These are phyloP conservation scores for Fabrea salina DNA, from an alignment of 169 alveolate species.

Conservation along the genomic window DNA sequence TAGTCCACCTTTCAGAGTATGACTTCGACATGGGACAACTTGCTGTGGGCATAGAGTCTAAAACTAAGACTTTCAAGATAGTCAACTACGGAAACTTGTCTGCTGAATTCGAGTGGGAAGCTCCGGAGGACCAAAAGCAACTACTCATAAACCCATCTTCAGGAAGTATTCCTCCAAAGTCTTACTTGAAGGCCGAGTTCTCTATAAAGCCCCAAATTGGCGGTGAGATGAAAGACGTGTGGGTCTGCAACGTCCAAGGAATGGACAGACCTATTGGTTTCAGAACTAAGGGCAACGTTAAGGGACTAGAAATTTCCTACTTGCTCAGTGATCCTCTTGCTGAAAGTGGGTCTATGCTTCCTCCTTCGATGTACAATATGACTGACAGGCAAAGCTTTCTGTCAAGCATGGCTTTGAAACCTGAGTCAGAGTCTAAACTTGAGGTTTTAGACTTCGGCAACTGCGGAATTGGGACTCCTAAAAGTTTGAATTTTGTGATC, in stretches of 20 bases:
- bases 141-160: conserved; percentile 75
- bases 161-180: conserved; percentile 74
- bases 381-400: conserved; percentile 25
- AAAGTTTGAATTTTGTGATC: conserved; percentile 44
- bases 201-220: conserved; percentile 66
- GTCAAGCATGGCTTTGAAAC: neutral
- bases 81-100: conserved; percentile 79
- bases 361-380: conserved; percentile 18
- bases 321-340: conserved; percentile 43
- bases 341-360: neutral
- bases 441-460: conserved; percentile 49
- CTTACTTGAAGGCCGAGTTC: conserved; percentile 56
- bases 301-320: conserved; percentile 63
- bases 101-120: conserved; percentile 78
- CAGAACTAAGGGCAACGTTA: conserved; percentile 55
- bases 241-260: conserved; percentile 74
- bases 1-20: conserved; percentile 47
- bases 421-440: conserved; percentile 37
- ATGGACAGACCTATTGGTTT: conserved; percentile 76
- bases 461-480: conserved; percentile 40
- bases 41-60: conserved; percentile 60
- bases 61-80: conserved; percentile 51
- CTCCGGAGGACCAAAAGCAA: conserved; percentile 50
- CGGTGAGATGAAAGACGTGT: conserved; percentile 73
- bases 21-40: conserved; percentile 49